Evolutionary conservation across 352 stramenopile genomes (phyloP).

Genomic region (Phytophthora pistaciae): DNA sequence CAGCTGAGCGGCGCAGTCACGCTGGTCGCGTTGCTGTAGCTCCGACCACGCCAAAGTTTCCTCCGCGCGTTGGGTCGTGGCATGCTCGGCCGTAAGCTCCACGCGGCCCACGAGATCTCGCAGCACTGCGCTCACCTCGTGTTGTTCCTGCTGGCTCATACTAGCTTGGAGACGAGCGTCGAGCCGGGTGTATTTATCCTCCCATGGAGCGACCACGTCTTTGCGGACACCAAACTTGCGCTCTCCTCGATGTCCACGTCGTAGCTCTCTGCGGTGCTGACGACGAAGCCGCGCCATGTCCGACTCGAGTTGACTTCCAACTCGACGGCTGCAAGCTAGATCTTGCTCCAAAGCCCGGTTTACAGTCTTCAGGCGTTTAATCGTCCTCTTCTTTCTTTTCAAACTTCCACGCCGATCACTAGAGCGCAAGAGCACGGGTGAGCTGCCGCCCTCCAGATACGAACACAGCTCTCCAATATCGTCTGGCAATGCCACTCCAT

Average conservation of each 20-base stretch:
- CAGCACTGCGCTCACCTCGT: slow-evolving; percentile 8
- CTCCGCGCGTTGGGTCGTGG: background rate
- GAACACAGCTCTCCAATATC: slow-evolving; percentile 10
- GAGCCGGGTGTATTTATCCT: slow-evolving; percentile 2
- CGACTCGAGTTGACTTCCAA: slow-evolving; percentile 8
- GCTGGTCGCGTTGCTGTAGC: background rate
- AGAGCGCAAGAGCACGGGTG: background rate
- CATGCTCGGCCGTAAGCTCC: slow-evolving; percentile 6
- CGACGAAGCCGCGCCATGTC: slow-evolving; percentile 15
- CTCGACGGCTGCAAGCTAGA: slow-evolving; percentile 14
- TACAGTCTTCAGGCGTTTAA: slow-evolving; percentile 5
- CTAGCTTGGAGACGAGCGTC: background rate
- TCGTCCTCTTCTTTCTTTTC: slow-evolving; percentile 13
- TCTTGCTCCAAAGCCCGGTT: slow-evolving; percentile 11
- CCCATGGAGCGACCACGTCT: background rate
- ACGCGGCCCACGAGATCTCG: slow-evolving; percentile 12
- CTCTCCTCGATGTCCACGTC: background rate
- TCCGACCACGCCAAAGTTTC: slow-evolving; percentile 4
- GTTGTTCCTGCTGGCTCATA: background rate
- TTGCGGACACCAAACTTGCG: background rate
- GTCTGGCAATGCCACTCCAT: slow-evolving; percentile 10
- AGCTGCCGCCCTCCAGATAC: slow-evolving; percentile 5
- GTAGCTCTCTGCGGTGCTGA: slow-evolving; percentile 10
- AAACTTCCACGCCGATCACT: background rate
- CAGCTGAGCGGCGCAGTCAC: background rate